Evolutionary conservation across 768 basidiomycete species (phyloP), one percentile per base, ranked within the genome.

Genomic region (Hebeloma cylindrosporum): DNA sequence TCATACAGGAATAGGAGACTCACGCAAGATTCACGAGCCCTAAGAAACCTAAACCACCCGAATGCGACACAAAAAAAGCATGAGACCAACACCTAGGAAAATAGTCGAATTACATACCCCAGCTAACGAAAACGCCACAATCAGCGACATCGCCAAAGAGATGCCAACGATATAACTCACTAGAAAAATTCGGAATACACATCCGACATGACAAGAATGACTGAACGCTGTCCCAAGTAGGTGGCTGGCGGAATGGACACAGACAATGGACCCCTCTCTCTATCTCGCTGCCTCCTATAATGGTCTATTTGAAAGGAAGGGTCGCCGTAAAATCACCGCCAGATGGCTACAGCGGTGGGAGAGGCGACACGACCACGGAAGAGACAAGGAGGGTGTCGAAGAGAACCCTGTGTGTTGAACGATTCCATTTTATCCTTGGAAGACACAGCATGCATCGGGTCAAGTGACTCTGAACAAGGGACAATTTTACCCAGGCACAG

Each of bases 1-100:
- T 18, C 7, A 10, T 34, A 32, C 16, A 22, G 11, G 13, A 34
- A 10, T 1, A 35, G 3, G 31, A 39, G 20, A 49, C 53, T 40
- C 36, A 58, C 56, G 30, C 51, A 40, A 58, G 48, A 22, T 58
- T 58, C 7, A 54, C 31, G 16, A 52, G 25, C 2, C 48, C 51
- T 36, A 58, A 27, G 8, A 46, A 36, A 17, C 48, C 56, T 58
- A 36, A 13, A 28, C n/a, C n/a, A n/a, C n/a, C n/a, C n/a, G n/a
- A 27, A 6, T 22, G 2, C 16, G 27, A 5, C 27, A 6, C 11
- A 40, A 7, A 11, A 17, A 25, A n/a, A 41, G 20, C 5, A 36
- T 25, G 25, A 23, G 14, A 5, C 21, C 4, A 16, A 6, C 9
- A 34, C 14, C 11, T 10, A 28, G 5, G 14, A 35, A 16, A 9